Base-by-base conservation (phyloP, 2,329 filamentous ascomycete genomes). In the Cephalotrichum gorgonifer region DNA sequence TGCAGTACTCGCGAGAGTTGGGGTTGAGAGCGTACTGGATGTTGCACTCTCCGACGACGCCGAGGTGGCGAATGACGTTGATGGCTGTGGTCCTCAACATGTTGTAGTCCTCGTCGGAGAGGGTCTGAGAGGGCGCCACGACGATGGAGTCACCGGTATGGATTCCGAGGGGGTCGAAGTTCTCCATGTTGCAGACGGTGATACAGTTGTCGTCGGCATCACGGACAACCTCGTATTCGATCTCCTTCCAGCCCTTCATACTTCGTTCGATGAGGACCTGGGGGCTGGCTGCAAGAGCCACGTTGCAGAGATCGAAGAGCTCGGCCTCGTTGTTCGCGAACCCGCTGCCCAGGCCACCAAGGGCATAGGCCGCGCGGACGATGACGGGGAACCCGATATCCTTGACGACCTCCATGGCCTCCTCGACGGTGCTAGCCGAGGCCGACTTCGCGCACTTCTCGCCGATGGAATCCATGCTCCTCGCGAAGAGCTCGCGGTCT, bases 211-310 rank as follows among this genome's bases (percentile, higher is more conserved):
- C 90, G 58, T 88, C 83, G 50, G 83, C 86, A 72, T 97, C 93
- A 60, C 93, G 85, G 38, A 98, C 93, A 53, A 97, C 93, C 67
- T 98, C 93, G 63, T 97, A 98, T 67, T 98, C 93, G 54, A 97
- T 94, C 69, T 98, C 93, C 69, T 98, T 98, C 93, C 93, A 98
- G 52, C 93, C 93, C 73, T 97, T 97, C 91, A 98, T 97, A 72
- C 88, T 95, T 65, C 87, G 83, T 73, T 98, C 93, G 59, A 98
- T 94, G 49, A 98, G 78, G 7, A 98, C 88, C 64, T 98, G 93
- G 8, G 93, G 93, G 62, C 88, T 95, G 56, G 87, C 90, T 26
- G 93, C 90, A 56, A 98, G 89, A 6, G 93, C 91, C 69, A 95
- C 95, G 66, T 87, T 84, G 75, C 93, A 97, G 43, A 97, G 84